A percentile compares a stretch with the other conserved stretches of the same genome.
These are phyloP conservation scores for Aureoboletus auriporus DNA, from an alignment of 768 basidiomycete species.

Conservation along the genomic window DNA sequence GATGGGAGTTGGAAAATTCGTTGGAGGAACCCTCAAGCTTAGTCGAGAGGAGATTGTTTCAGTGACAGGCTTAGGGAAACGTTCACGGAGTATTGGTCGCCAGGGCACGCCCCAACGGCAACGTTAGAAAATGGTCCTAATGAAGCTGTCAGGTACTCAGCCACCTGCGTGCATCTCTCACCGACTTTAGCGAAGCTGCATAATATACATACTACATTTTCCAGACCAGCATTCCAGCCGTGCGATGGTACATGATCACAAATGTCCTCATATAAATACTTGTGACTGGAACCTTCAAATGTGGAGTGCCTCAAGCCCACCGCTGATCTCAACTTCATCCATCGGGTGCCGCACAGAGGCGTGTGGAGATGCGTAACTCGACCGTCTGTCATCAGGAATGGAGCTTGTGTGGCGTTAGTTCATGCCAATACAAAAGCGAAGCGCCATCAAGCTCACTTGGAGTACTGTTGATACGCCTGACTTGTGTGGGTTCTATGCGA, in stretches of 20 bases:
- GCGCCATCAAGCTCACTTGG: slow-evolving; percentile 14
- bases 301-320: slow-evolving; percentile 19
- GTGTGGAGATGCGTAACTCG: slow-evolving; percentile 17
- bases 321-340: slow-evolving; percentile 22
- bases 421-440: not conserved
- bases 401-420: slow-evolving; percentile 15
- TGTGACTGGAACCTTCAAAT: slow-evolving; percentile 11
- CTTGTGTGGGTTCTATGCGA: slow-evolving; percentile 24
- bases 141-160: not conserved
- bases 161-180: not conserved
- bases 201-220: slow-evolving; percentile 4
- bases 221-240: not conserved
- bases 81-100: not conserved
- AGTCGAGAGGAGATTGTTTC: slow-evolving; percentile 54
- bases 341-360: slow-evolving; percentile 12
- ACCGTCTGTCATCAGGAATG: slow-evolving; percentile 24
- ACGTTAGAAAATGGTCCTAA: slow-evolving; percentile 1
- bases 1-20: slow-evolving; percentile 79
- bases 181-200: not conserved
- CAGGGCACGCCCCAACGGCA: slow-evolving; percentile 2
- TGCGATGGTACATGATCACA: slow-evolving; percentile 2
- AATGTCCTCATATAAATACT: slow-evolving; percentile 5
- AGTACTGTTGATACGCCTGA: slow-evolving; percentile 16
- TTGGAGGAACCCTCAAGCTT: slow-evolving; percentile 63
- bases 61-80: slow-evolving; percentile 26